Percentiles rank a stretch among this genome's conserved stretches.
These are phyloP conservation scores for Sporisorium reilianum DNA, from an alignment of 1,284 basidiomycete genomes.

Conservation along the genomic window DNA sequence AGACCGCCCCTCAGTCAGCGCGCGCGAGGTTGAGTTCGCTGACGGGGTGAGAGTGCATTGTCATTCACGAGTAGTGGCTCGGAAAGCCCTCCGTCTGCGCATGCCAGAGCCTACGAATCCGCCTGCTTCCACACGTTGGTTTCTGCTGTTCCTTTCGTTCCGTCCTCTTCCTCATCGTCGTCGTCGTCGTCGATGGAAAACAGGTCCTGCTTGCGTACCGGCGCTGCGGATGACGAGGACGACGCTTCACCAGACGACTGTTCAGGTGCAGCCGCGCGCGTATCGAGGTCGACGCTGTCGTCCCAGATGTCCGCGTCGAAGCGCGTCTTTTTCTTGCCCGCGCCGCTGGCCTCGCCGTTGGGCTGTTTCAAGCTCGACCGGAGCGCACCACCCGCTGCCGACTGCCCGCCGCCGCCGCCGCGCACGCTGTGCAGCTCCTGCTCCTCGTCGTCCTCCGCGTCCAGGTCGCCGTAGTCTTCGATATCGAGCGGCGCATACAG, in stretches of 20 bases:
- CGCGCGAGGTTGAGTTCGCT: too few relatives aligned
- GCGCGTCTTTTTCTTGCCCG: constrained; percentile 31
- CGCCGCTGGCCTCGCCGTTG: not conserved
- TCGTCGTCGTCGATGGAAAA: constrained; percentile 58
- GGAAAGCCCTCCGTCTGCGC: not conserved
- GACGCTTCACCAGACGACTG: not conserved
- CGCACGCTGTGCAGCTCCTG: not conserved
- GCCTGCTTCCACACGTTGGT: constrained; percentile 26
- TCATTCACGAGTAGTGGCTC: not conserved
- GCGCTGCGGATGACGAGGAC: constrained; percentile 1
- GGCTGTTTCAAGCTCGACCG: constrained; percentile 21
- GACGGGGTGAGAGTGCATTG: not conserved
- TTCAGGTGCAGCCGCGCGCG: not conserved
- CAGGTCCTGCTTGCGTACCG: constrained; percentile 23
- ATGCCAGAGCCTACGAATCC: not conserved
- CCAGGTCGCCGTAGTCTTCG: constrained; percentile 46
- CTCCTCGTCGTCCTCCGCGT: constrained; percentile 27
- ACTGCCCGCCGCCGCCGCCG: not conserved
- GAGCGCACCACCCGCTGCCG: not conserved
- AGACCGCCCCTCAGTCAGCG: too few relatives aligned
- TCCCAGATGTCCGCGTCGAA: constrained; percentile 36
- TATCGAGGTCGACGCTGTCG: constrained; percentile 31
- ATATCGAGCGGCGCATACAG: constrained; percentile 61
- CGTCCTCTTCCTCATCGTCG: constrained; percentile 29
- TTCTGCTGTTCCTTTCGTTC: not conserved